Conservation (phyloP, 2,329 filamentous ascomycete genomes). For the Bretziella fagacearum region DNA sequence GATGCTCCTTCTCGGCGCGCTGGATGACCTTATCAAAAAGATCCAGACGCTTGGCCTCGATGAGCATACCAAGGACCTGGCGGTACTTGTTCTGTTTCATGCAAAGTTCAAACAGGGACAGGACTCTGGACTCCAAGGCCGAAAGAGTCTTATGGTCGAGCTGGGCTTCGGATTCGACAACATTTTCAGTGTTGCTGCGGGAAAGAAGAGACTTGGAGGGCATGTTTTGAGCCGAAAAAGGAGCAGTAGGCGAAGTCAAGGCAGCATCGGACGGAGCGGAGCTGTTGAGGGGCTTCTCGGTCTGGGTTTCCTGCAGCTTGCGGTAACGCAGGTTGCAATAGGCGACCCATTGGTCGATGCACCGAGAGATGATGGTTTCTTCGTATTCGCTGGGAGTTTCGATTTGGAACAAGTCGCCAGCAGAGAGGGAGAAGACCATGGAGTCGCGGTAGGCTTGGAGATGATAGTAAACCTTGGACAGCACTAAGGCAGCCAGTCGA, state of each 20-base stretch:
- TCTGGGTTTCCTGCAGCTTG: conserved; percentile 32
- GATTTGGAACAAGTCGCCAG: conserved; percentile 87
- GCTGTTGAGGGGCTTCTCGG: conserved; percentile 45
- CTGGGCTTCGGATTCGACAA: conserved; percentile 36
- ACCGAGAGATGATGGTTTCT: conserved; percentile 97
- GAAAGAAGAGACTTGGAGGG: conserved; percentile 93
- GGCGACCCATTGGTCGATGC: conserved; percentile 92
- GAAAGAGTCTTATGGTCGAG: conserved; percentile 2
- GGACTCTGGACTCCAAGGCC: conserved; percentile 34
- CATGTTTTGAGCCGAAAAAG: conserved; percentile 83
- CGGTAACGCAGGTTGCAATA: conserved; percentile 23
- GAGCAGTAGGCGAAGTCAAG: conserved; percentile 74
- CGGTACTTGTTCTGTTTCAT: conserved; percentile 73
- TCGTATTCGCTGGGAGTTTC: conserved; percentile 88
- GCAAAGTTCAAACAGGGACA: conserved; percentile 72
- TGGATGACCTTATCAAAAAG: conserved; percentile 76
- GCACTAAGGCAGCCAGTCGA: conserved; percentile 81
- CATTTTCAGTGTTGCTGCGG: conserved; percentile 25
- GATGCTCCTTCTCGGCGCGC: conserved; percentile 60
- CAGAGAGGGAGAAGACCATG: conserved; percentile 92
- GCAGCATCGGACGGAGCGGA: conserved; percentile 56
- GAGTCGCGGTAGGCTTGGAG: conserved; percentile 98
- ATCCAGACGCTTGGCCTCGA: conserved; percentile 83
- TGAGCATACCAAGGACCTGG: conserved; percentile 90
- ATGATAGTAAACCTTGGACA: conserved; percentile 97